Conservation (phyloP, 2,329 filamentous ascomycete species). For the Colletotrichum sp. region DNA sequence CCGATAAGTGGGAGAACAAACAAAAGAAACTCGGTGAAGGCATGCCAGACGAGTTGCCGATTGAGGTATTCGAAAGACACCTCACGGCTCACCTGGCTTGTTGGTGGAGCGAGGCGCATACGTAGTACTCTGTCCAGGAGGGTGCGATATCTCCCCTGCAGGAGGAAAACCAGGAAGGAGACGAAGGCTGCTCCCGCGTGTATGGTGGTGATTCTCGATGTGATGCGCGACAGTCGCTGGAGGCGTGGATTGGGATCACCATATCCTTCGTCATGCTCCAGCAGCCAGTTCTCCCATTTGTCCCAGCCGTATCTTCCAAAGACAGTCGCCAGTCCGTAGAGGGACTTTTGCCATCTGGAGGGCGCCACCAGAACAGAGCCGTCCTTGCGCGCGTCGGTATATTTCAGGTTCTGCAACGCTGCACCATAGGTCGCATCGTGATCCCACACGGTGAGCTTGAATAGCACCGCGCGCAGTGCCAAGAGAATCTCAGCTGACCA, state of each 20-base stretch:
- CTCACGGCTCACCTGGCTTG: conserved; percentile 84
- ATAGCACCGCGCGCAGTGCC: conserved; percentile 77
- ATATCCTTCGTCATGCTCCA: conserved; percentile 78
- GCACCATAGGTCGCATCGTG: conserved; percentile 95
- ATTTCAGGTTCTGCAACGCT: conserved; percentile 87
- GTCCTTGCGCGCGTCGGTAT: conserved; percentile 78
- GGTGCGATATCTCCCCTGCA: conserved; percentile 90
- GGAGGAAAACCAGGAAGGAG: conserved; percentile 89
- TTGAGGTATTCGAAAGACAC: conserved; percentile 98
- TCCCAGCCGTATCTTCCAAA: conserved; percentile 89
- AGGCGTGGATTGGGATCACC: conserved; percentile 57
- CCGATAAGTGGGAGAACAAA: conserved; percentile 97
- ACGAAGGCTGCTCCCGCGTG: conserved; percentile 83
- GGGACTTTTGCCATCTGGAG: conserved; percentile 79
- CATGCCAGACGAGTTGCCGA: conserved; percentile 97
- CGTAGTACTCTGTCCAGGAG: conserved; percentile 84
- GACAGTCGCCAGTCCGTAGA: conserved; percentile 87
- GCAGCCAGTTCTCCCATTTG: conserved; percentile 88
- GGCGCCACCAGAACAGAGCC: conserved; percentile 71
- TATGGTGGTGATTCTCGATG: conserved; percentile 70
- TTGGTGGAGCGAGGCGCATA: conserved; percentile 84
- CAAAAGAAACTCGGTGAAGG: conserved; percentile 98
- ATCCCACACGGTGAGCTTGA: conserved; percentile 97
- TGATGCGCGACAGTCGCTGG: conserved; percentile 69
- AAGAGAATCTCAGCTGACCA: conserved; percentile 88